Conservation (phyloP, 1,139 yeast species). For the Yamadazyma atlantica region DNA sequence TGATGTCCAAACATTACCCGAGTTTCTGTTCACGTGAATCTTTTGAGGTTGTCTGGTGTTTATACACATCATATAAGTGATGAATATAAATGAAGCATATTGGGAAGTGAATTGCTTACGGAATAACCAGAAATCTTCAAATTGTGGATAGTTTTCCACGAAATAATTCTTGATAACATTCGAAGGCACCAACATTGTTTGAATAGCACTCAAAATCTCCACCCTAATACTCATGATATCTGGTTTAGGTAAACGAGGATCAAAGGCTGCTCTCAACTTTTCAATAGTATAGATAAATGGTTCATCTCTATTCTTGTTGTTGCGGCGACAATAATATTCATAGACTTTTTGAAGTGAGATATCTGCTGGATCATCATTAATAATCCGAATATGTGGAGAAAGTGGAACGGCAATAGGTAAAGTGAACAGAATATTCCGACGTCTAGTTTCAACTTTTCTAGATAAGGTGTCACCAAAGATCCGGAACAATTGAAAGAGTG, state of each 20-base stretch:
- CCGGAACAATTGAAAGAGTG: slow-evolving; percentile 87
- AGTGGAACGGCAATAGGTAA: slow-evolving; percentile 91
- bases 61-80: slow-evolving; percentile 93
- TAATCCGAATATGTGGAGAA: slow-evolving; percentile 90
- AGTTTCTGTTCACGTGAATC: slow-evolving; percentile 74
- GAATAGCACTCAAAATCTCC: slow-evolving; percentile 88
- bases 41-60: slow-evolving; percentile 93
- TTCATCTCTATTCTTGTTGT: slow-evolving; percentile 79
- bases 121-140: slow-evolving; percentile 96
- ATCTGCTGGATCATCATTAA: slow-evolving; percentile 79
- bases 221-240: slow-evolving; percentile 86
- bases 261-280: slow-evolving; percentile 88
- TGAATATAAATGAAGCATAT: slow-evolving; percentile 91
- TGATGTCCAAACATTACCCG: slow-evolving; percentile 91
- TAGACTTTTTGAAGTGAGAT: slow-evolving; percentile 83
- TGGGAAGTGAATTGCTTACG: slow-evolving; percentile 93
- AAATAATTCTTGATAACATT: slow-evolving; percentile 74
- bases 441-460: slow-evolving; percentile 82
- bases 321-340: slow-evolving; percentile 79
- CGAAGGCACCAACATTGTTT: slow-evolving; percentile 81
- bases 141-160: slow-evolving; percentile 64
- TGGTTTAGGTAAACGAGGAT: slow-evolving; percentile 89
- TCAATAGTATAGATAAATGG: slow-evolving; percentile 86
- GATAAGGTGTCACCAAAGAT: slow-evolving; percentile 79
- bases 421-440: slow-evolving; percentile 82